Percentiles rank a stretch among this genome's conserved stretches.
phyloP scores from a whole-genome alignment of 2,329 filamentous ascomycete genomes.

The Coniochaeta pulveracea region DNA sequence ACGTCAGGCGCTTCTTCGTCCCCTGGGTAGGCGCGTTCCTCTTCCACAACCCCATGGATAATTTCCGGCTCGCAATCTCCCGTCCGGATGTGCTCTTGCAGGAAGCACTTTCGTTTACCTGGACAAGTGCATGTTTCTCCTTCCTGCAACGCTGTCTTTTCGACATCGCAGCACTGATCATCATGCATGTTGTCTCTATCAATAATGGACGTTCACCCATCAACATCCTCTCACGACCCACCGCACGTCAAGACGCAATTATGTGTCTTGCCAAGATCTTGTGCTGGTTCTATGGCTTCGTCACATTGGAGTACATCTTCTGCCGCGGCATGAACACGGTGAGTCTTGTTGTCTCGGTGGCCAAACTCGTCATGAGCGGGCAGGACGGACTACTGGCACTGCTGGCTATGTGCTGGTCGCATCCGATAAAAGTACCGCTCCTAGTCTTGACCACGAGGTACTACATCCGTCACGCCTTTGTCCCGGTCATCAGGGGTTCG shows the following conservation, averaged over 20 bases:
- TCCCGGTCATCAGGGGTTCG: conserved; percentile 8
- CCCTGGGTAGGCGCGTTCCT: conserved; percentile 19
- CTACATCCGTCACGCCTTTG: conserved; percentile 7
- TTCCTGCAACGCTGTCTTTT: conserved; percentile 10
- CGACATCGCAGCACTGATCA: conserved; percentile 8
- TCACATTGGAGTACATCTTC: conserved; percentile 18
- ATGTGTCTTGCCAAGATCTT: conserved; percentile 5
- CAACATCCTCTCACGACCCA: not conserved
- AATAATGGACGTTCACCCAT: conserved; percentile 3
- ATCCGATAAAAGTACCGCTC: conserved; percentile 7
- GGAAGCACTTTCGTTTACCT: conserved; percentile 12
- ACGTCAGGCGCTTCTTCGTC: conserved; percentile 22
- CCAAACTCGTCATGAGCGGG: conserved; percentile 9
- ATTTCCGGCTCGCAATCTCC: conserved; percentile 23
- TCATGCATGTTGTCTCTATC: conserved; percentile 4
- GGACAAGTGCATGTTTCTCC: conserved; percentile 8
- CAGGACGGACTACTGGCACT: conserved; percentile 7
- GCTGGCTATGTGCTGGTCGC: conserved; percentile 5
- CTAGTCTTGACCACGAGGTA: conserved; percentile 7
- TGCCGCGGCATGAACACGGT: conserved; percentile 14
- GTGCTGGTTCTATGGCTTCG: conserved; percentile 16
- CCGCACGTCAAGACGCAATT: conserved; percentile 2
- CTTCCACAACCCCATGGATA: conserved; percentile 19
- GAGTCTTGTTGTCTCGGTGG: conserved; percentile 16
- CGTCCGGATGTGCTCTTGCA: conserved; percentile 23